Percentiles rank a stretch among this genome's conserved stretches.
These are phyloP conservation scores for Oenanthe sinensis DNA, from an alignment of 129 eudicot genomes.

Conservation along the genomic window DNA sequence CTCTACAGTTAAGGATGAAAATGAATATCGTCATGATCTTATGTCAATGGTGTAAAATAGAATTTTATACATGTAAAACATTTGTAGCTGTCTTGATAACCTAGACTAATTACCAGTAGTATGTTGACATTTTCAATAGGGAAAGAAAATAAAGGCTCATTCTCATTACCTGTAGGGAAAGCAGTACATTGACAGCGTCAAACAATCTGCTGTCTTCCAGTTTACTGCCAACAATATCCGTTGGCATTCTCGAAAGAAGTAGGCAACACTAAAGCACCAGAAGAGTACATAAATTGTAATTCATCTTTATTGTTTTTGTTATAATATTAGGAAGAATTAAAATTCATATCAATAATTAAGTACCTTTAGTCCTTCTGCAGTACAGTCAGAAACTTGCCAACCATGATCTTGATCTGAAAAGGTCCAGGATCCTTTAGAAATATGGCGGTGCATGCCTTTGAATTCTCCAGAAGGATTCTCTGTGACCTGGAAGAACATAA, in stretches of 20 bases:
- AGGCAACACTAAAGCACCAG: slow-evolving; percentile 25
- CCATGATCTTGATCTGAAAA: slow-evolving; percentile 58
- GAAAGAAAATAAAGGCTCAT: slow-evolving; percentile 2
- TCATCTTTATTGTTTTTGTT: background rate
- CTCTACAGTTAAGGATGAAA: slow-evolving; percentile 30
- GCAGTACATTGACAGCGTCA: slow-evolving; percentile 33
- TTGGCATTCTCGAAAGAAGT: slow-evolving; percentile 29
- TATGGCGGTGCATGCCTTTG: slow-evolving; percentile 34
- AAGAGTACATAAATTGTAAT: background rate
- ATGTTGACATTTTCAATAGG: background rate
- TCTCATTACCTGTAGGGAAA: slow-evolving; percentile 32
- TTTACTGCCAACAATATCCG: slow-evolving; percentile 28
- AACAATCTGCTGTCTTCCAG: slow-evolving; percentile 22
- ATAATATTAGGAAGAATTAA: background rate
- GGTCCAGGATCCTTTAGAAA: slow-evolving; percentile 44
- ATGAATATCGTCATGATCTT: background rate
- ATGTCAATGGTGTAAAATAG: background rate
- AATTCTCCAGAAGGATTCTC: slow-evolving; percentile 39
- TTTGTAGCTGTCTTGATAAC: background rate
- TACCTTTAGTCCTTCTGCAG: slow-evolving; percentile 55
- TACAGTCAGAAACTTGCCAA: slow-evolving; percentile 51
- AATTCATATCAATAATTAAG: background rate
- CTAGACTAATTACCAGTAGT: background rate
- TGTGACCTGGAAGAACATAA: slow-evolving; percentile 21
- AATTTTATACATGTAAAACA: background rate